Evolutionary conservation across 805 yeast species (phyloP).

Genomic region (Ogataea corticis): DNA sequence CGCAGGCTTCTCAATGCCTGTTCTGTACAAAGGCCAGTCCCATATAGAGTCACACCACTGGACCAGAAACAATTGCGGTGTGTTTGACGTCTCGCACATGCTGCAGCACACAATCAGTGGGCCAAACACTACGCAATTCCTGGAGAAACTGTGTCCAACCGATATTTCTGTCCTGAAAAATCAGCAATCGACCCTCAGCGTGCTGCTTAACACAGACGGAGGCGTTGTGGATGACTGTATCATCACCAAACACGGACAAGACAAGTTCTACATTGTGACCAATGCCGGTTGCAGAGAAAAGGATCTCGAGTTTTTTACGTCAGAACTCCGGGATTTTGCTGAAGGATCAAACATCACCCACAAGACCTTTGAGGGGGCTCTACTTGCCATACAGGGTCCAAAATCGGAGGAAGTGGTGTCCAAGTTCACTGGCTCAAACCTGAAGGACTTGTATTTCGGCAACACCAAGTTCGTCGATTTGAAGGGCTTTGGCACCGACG

Average conservation of each 20-base stretch:
- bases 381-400: constrained; percentile 94
- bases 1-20: constrained; percentile 97
- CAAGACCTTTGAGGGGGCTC: constrained; percentile 63
- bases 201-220: constrained; percentile 63
- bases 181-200: constrained; percentile 72
- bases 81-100: constrained; percentile 98
- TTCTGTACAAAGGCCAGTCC: constrained; percentile 76
- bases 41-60: constrained; percentile 94
- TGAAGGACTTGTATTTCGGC: constrained; percentile 73
- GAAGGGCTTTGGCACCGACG: constrained; percentile 40
- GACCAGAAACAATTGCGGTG: constrained; percentile 86
- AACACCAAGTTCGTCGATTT: constrained; percentile 51
- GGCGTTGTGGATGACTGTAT: constrained; percentile 95
- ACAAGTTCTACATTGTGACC: constrained; percentile 79
- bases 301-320: constrained; percentile 64
- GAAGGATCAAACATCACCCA: constrained; percentile 29
- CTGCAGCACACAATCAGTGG: constrained; percentile 84
- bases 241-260: constrained; percentile 80
- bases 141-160: constrained; percentile 86
- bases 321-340: constrained; percentile 44
- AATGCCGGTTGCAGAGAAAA: constrained; percentile 93
- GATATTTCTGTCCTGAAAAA: constrained; percentile 61
- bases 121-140: constrained; percentile 59
- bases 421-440: constrained; percentile 57
- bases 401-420: constrained; percentile 67